Evolutionary conservation across 495 filamentous ascomycete genomes (phyloP).

Genomic region (Tuber borchii): DNA sequence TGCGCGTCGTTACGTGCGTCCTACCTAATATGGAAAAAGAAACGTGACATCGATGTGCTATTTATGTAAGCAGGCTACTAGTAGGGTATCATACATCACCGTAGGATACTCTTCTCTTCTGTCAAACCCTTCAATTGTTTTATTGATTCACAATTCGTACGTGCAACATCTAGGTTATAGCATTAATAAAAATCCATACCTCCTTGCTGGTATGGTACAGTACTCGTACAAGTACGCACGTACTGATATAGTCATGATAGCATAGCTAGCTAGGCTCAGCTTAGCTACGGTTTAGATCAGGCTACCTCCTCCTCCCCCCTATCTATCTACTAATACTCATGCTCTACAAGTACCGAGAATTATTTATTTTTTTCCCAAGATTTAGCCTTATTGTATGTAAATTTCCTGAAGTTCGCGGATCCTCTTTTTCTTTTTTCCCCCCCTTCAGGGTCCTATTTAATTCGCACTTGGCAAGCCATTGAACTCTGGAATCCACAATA

Average conservation of each 20-base stretch:
- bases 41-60: background rate
- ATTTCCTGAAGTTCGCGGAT: too few relatives aligned
- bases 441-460: background rate
- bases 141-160: too few relatives aligned
- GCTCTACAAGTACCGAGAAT: background rate
- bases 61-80: background rate
- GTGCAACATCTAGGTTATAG: too few relatives aligned
- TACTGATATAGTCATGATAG: background rate
- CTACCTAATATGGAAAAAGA: background rate
- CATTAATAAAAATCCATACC: too few relatives aligned
- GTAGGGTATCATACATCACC: too few relatives aligned
- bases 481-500: background rate
- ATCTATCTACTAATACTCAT: background rate
- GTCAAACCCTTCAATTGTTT: too few relatives aligned
- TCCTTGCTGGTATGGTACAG: too few relatives aligned
- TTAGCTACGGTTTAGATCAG: background rate
- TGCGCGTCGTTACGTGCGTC: background rate
- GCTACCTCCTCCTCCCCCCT: background rate
- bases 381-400: too few relatives aligned
- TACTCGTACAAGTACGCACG: too few relatives aligned
- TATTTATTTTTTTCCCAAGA: background rate
- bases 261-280: background rate
- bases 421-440: too few relatives aligned
- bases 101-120: too few relatives aligned
- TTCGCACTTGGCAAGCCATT: background rate